These are phyloP conservation scores for Middelhovenomyces tepae DNA, from an alignment of 805 yeast species.

Conservation along the genomic window DNA sequence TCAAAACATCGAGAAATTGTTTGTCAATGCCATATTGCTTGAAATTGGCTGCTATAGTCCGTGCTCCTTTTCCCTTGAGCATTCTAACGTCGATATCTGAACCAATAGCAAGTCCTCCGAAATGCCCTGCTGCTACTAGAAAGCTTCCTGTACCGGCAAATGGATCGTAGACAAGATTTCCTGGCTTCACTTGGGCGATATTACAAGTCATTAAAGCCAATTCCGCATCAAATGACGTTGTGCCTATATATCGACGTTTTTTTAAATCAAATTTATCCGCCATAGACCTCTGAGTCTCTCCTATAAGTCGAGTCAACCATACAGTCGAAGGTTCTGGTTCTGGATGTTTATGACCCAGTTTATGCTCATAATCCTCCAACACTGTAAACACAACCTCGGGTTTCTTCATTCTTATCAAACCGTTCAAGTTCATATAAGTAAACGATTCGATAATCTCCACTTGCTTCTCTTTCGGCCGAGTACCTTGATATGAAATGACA, in stretches of 20 bases:
- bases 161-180: conserved; percentile 78
- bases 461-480: conserved; percentile 42
- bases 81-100: conserved; percentile 87
- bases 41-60: conserved; percentile 55
- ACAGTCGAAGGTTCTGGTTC: conserved; percentile 44
- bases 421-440: conserved; percentile 59
- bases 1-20: conserved; percentile 62
- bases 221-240: conserved; percentile 96
- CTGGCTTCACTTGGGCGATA: conserved; percentile 62
- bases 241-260: conserved; percentile 81
- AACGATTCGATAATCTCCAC: conserved; percentile 64
- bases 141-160: conserved; percentile 97
- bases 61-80: conserved; percentile 56
- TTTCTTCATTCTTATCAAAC: conserved; percentile 66
- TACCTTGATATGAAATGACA: conserved; percentile 67
- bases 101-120: conserved; percentile 73
- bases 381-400: conserved; percentile 66
- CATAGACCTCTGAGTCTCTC: conserved; percentile 54
- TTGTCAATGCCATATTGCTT: conserved; percentile 54
- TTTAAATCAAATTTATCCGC: conserved; percentile 75
- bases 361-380: conserved; percentile 58
- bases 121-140: conserved; percentile 76
- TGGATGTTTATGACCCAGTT: conserved; percentile 31
- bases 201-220: conserved; percentile 80
- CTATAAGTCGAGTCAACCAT: conserved; percentile 72